Evolutionary conservation across 169 alveolate species (phyloP).

Genomic region (Plasmodium cynomolgi): DNA sequence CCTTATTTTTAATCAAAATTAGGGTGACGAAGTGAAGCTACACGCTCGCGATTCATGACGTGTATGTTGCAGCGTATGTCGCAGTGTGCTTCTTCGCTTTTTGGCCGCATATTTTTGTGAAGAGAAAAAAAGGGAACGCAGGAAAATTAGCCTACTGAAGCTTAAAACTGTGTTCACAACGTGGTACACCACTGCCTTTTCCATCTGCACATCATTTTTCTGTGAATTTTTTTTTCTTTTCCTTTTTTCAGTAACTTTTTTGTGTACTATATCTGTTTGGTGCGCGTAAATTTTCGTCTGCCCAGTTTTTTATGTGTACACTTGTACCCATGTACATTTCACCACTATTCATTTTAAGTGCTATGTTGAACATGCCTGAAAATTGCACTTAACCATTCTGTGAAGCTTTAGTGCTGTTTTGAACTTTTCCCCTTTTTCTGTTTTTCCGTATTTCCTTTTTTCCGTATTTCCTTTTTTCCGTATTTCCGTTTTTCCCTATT

Average conservation of each 20-base stretch:
- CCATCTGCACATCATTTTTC: background rate
- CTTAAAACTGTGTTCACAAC: background rate
- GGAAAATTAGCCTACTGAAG: background rate
- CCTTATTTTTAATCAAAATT: background rate
- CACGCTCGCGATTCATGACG: background rate
- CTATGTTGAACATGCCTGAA: background rate
- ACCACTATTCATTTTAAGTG: background rate
- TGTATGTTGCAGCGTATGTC: background rate
- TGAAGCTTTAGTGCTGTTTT: background rate
- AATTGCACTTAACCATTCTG: background rate
- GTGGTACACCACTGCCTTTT: background rate
- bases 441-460: no score
- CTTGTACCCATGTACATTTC: background rate
- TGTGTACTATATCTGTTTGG: background rate
- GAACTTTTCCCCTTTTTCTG: background rate
- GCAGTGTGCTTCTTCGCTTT: background rate
- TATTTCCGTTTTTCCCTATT: background rate
- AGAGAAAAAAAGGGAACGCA: background rate
- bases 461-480: background rate
- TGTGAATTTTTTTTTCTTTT: background rate
- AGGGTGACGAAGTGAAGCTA: background rate
- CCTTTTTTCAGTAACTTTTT: background rate
- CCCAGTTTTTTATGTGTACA: background rate
- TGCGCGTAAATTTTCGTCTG: background rate
- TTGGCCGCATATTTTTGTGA: background rate